Conservation (phyloP, 2,329 filamentous ascomycete genomes). For the Capronia coronata region DNA sequence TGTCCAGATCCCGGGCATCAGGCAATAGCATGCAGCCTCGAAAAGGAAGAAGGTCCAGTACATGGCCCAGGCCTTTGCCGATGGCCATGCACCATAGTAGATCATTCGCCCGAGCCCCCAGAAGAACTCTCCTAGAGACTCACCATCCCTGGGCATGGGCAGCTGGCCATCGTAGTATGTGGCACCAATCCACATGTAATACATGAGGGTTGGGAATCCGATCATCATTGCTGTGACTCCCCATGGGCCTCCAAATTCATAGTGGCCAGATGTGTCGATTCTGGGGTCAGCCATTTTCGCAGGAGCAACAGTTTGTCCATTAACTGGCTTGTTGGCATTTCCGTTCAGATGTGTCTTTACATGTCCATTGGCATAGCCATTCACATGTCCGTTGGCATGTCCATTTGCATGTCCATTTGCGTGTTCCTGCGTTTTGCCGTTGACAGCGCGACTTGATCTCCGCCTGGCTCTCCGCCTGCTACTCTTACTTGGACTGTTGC, state of each 20-base stretch:
- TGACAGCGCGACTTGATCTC: constrained; percentile 6
- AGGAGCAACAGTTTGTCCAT: constrained; percentile 4
- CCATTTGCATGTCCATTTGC: constrained; percentile 17
- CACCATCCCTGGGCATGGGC: constrained; percentile 58
- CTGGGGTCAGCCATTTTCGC: constrained; percentile 37
- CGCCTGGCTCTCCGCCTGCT: no score
- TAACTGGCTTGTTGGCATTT: constrained; percentile 4
- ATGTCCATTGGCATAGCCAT: constrained; percentile 15
- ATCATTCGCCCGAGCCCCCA: constrained; percentile 64
- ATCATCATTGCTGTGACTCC: constrained; percentile 82
- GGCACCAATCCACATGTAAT: constrained; percentile 98
- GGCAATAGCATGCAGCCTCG: constrained; percentile 74
- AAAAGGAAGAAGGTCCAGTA: constrained; percentile 93
- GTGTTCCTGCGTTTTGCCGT: constrained; percentile 3
- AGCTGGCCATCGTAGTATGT: constrained; percentile 84
- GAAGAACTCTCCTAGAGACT: constrained; percentile 66
- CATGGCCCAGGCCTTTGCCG: constrained; percentile 74
- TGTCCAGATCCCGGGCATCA: constrained; percentile 78
- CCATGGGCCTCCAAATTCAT: constrained; percentile 82
- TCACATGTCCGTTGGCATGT: constrained; percentile 16
- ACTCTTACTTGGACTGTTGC: constrained; percentile 2
- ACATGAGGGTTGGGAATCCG: constrained; percentile 90
- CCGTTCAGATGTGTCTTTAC: constrained; percentile 9
- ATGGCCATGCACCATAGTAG: constrained; percentile 79
- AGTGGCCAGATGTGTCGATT: constrained; percentile 46